phyloP scores from a whole-genome alignment of 2,329 filamentous ascomycete genomes.

The Talaromyces sp. region DNA sequence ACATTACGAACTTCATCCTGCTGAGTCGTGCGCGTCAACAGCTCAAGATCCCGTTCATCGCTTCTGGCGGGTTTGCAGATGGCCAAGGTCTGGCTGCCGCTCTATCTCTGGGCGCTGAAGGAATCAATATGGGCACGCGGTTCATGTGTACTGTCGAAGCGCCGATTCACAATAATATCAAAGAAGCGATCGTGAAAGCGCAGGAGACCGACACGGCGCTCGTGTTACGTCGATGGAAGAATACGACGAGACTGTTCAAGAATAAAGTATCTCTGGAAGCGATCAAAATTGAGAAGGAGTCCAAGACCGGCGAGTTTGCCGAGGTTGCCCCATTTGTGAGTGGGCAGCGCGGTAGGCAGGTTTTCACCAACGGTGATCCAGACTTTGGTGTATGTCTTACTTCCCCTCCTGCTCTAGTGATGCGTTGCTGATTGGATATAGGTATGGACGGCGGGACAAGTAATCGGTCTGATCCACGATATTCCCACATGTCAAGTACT shows the following conservation, averaged over 20 bases:
- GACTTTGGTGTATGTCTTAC: slow-evolving; percentile 71
- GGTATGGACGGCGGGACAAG: slow-evolving; percentile 97
- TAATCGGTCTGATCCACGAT: slow-evolving; percentile 84
- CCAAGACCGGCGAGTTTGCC: slow-evolving; percentile 78
- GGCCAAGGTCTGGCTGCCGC: slow-evolving; percentile 90
- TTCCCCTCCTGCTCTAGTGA: slow-evolving; percentile 18
- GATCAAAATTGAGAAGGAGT: slow-evolving; percentile 77
- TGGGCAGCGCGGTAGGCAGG: slow-evolving; percentile 84
- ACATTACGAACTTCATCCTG: slow-evolving; percentile 59
- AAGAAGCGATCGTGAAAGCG: slow-evolving; percentile 83
- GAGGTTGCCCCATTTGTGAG: slow-evolving; percentile 85
- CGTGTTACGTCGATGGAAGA: slow-evolving; percentile 84
- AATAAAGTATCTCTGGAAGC: slow-evolving; percentile 85
- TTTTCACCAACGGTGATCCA: slow-evolving; percentile 87
- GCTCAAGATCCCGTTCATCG: slow-evolving; percentile 86
- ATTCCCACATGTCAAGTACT: slow-evolving; percentile 72
- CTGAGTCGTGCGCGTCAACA: slow-evolving; percentile 80
- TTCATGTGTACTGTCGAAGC: slow-evolving; percentile 97
- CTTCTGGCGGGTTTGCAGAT: slow-evolving; percentile 92
- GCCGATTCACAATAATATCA: slow-evolving; percentile 89
- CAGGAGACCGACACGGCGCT: slow-evolving; percentile 89
- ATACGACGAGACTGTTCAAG: slow-evolving; percentile 81
- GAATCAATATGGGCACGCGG: slow-evolving; percentile 97
- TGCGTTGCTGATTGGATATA: slow-evolving; percentile 33
- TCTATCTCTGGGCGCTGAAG: slow-evolving; percentile 81